Evolutionary conservation across 1,139 yeast species (phyloP).

Genomic region (Yamadazyma sp.): DNA sequence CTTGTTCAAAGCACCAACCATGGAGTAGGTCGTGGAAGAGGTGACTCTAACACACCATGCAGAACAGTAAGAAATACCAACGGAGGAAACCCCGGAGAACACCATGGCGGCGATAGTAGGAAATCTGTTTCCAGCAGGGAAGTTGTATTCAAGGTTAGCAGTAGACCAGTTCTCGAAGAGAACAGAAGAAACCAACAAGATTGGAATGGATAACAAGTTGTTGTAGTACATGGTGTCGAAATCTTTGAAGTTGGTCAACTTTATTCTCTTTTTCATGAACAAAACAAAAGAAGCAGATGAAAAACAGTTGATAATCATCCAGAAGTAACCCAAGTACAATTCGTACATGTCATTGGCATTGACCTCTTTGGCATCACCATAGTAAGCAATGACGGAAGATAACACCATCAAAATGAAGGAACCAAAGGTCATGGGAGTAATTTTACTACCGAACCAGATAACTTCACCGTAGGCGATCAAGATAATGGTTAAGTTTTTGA

Average conservation of each 20-base stretch:
- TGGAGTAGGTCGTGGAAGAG: slow-evolving; percentile 94
- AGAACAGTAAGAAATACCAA: slow-evolving; percentile 96
- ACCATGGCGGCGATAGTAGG: slow-evolving; percentile 80
- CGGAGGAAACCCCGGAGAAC: slow-evolving; percentile 89
- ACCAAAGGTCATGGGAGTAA: slow-evolving; percentile 84
- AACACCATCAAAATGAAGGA: slow-evolving; percentile 90
- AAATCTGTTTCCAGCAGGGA: slow-evolving; percentile 69
- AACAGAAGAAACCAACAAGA: slow-evolving; percentile 72
- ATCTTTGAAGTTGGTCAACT: slow-evolving; percentile 94
- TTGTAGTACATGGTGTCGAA: slow-evolving; percentile 98
- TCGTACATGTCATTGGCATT: slow-evolving; percentile 40
- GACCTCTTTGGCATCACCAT: slow-evolving; percentile 67
- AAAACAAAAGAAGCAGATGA: slow-evolving; percentile 92
- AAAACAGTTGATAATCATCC: slow-evolving; percentile 96
- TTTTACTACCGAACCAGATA: slow-evolving; percentile 92
- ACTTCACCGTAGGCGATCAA: slow-evolving; percentile 98
- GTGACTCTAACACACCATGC: slow-evolving; percentile 99
- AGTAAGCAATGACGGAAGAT: slow-evolving; percentile 89
- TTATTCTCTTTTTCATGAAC: slow-evolving; percentile 95
- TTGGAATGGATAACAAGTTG: slow-evolving; percentile 89
- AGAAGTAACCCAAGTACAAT: slow-evolving; percentile 82
- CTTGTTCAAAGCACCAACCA: slow-evolving; percentile 99
- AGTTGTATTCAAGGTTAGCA: slow-evolving; percentile 69
- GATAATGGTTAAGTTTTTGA: slow-evolving; percentile 95
- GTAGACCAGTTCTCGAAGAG: slow-evolving; percentile 91